Conservation (phyloP, 495 filamentous ascomycete genomes). For the Thozetella sp. region DNA sequence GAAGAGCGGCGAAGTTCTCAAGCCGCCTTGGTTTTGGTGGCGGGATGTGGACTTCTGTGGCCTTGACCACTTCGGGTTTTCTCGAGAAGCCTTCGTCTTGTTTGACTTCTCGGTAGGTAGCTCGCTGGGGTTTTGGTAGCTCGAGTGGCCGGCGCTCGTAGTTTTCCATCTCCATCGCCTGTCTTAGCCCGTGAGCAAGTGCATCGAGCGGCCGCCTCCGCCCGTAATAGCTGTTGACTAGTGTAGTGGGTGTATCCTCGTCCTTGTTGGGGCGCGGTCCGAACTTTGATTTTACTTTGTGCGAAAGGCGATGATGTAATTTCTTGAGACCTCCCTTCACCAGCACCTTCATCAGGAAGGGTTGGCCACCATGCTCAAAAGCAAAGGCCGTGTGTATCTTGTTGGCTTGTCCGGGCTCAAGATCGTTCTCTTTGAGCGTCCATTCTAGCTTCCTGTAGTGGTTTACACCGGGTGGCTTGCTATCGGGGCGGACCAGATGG, state of each 20-base stretch:
- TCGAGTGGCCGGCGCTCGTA: background rate
- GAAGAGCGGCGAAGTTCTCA: too few species aligned
- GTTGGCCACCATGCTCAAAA: background rate
- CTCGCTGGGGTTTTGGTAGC: background rate
- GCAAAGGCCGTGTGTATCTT: constrained; percentile 4
- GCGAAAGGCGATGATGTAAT: background rate
- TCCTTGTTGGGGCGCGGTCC: background rate
- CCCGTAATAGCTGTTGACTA: background rate
- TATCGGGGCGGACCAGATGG: background rate
- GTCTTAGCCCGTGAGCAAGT: background rate
- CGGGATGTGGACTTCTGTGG: background rate
- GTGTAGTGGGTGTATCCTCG: background rate
- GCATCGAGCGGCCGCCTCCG: background rate
- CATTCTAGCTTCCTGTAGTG: constrained; percentile 3
- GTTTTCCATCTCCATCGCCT: background rate
- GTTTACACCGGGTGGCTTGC: background rate
- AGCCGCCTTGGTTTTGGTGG: background rate
- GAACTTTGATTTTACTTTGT: background rate
- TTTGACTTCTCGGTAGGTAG: background rate
- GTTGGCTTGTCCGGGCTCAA: background rate
- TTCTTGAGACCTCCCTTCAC: constrained; percentile 4
- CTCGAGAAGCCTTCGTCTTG: too few species aligned
- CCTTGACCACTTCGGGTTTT: background rate
- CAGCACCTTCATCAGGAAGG: constrained; percentile 6
- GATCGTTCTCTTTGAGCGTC: constrained; percentile 4